phyloP scores from a whole-genome alignment of 2,329 filamentous ascomycete genomes.

The Hypoxylon sp. region DNA sequence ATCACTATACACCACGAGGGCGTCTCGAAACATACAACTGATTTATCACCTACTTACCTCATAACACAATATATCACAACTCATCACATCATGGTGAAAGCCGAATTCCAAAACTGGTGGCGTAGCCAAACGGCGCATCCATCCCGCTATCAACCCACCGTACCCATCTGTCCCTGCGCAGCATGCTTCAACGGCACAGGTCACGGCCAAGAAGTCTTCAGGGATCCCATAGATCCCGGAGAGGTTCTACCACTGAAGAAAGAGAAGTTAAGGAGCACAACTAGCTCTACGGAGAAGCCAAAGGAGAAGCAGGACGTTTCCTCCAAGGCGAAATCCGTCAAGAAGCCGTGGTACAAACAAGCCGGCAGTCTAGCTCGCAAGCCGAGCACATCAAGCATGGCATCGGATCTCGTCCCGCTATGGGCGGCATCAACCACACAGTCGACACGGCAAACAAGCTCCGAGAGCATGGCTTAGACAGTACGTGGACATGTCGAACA shows the following conservation, averaged over 20 bases:
- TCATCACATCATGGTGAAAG: constrained; percentile 39
- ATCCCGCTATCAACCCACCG: constrained; percentile 31
- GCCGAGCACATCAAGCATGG: constrained; percentile 46
- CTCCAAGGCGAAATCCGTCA: constrained; percentile 13
- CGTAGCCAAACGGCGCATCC: constrained; percentile 46
- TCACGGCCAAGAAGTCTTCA: constrained; percentile 40
- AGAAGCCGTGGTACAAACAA: constrained; percentile 42
- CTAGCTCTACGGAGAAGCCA: constrained; percentile 19
- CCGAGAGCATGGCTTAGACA: constrained; percentile 30
- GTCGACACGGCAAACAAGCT: constrained; percentile 40
- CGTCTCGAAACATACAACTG: not conserved
- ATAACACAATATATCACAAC: constrained; percentile 12
- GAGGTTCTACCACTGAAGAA: constrained; percentile 29
- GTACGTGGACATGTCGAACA: too few species aligned
- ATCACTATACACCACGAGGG: not conserved
- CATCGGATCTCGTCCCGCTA: constrained; percentile 50
- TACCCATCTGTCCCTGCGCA: constrained; percentile 49
- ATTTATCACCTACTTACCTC: not conserved
- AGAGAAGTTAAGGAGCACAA: constrained; percentile 6
- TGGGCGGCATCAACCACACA: constrained; percentile 34
- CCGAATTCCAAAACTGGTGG: constrained; percentile 49
- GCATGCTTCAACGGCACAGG: constrained; percentile 50
- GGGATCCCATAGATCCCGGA: constrained; percentile 36
- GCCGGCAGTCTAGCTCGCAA: constrained; percentile 29
- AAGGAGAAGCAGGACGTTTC: constrained; percentile 21